Evolutionary conservation across 495 filamentous ascomycete species (phyloP).

Genomic region (Penicillium bialowiezense): DNA sequence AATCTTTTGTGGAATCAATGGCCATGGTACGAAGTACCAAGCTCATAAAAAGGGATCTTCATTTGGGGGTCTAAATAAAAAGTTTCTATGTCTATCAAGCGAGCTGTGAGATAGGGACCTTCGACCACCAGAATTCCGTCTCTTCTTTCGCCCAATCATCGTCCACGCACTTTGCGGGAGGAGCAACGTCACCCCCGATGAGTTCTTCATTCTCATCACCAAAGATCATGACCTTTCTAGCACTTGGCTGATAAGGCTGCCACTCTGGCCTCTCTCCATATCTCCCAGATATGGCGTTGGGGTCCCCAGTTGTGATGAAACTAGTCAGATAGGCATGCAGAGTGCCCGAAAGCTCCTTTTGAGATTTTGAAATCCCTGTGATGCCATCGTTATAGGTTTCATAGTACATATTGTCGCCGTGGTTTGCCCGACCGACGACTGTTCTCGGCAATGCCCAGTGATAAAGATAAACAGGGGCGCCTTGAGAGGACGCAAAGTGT

Average conservation of each 20-base stretch:
- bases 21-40: too few species aligned
- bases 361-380: conserved; percentile 35
- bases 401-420: conserved; percentile 56
- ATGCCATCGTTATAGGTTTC: conserved; percentile 51
- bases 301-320: conserved; percentile 54
- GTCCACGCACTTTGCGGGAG: conserved; percentile 40
- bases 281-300: conserved; percentile 35
- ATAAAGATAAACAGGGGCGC: conserved; percentile 53
- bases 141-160: conserved; percentile 46
- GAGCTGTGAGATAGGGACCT: conserved; percentile 32
- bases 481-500: conserved; percentile 41
- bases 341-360: conserved; percentile 46
- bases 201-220: conserved; percentile 62
- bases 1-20: too few species aligned
- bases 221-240: conserved; percentile 46
- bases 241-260: conserved; percentile 19
- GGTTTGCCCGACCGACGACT: conserved; percentile 50
- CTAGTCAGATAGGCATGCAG: conserved; percentile 56
- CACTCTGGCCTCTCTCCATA: conserved; percentile 32
- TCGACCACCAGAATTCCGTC: conserved; percentile 58
- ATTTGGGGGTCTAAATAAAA: too few species aligned
- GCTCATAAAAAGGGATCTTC: too few species aligned
- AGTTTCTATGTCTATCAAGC: conserved; percentile 15
- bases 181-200: conserved; percentile 40
- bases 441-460: conserved; percentile 54